Evolutionary conservation across 371 early-diverging fungal genomes (phyloP), one percentile per base, ranked within the genome.

Genomic region (Dinochytrium kinnereticum): DNA sequence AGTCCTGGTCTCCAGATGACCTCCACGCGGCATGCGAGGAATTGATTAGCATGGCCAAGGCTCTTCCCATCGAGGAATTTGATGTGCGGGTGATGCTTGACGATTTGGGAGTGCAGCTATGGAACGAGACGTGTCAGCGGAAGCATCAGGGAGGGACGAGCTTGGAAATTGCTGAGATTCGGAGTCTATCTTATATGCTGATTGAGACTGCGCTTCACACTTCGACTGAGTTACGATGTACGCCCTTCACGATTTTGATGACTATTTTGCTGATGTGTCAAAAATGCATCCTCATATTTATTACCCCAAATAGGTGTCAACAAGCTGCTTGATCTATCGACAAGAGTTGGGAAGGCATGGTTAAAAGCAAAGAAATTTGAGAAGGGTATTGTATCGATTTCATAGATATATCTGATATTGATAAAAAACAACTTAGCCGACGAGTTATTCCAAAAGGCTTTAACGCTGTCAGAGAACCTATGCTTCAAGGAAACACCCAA

Each of bases 51-150:
- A 13, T 44, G 13, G 44, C 44, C 7, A 13, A 7, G 13, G 19
- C 44, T 19, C 7, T 44, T 7, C 44, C 44, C 7, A 19, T 44
- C 44, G 44, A 44, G 13, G 61, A 61, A 13, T 61, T 61, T 5
- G 34, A 31, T 30, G 34, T 37, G 2, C 10, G 17, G 5, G 30
- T 61, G 34, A 24, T 61, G 34, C 3, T 61, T 5, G 61, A 61
- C 36, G 61, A 34, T 3, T 61, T 30, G 34, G 61, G 61, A 13
- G 61, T 61, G 2, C 36, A 13, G 5, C 26, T 61, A 7, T 61
- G 61, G 61, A 61, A 61, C 34, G 61, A 61, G 36, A 21, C 61
- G 30, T 61, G 61, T 26, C 61, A 61, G 24, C 7, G 61, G 24
- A 61, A 61, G 61, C 7, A 28, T 21, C 13, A 61, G 13, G 61